These are phyloP conservation scores for Sextonia rubra DNA, from an alignment of 164 flowering plant genomes.

Conservation along the genomic window DNA sequence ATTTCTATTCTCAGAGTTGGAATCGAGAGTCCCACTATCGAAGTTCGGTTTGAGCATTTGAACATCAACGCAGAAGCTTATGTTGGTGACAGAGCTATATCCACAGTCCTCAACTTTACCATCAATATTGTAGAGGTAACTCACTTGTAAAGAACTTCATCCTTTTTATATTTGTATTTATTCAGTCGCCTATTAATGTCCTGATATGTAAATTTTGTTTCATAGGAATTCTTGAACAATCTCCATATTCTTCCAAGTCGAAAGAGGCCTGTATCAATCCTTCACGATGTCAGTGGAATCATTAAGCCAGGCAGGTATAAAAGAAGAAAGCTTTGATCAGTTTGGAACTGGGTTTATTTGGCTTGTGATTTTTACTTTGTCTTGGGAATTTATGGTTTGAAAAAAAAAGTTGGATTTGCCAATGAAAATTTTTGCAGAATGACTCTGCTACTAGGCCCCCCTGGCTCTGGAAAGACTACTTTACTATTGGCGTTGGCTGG, in stretches of 20 bases:
- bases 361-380: neutral
- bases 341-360: neutral
- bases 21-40: neutral
- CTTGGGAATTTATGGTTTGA: neutral
- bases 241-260: slow-evolving; percentile 2
- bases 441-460: slow-evolving; percentile 39
- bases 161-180: too few relatives aligned
- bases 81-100: neutral
- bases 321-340: neutral
- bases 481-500: slow-evolving; percentile 35
- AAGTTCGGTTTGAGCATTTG: slow-evolving; percentile 50
- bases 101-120: neutral
- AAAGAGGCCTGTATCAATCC: neutral
- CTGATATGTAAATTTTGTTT: neutral
- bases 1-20: slow-evolving; percentile 28
- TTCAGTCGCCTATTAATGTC: neutral
- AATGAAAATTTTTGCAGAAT: slow-evolving; percentile 19
- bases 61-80: slow-evolving; percentile 64
- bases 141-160: neutral
- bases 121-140: neutral
- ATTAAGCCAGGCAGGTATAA: neutral
- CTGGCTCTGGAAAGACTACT: slow-evolving; percentile 31
- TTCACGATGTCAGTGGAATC: slow-evolving; percentile 1
- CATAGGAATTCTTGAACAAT: neutral
- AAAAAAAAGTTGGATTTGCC: neutral